A percentile compares a stretch with the other conserved stretches of the same genome.
phyloP scores from a whole-genome alignment of 495 filamentous ascomycete species.

The Podospora pseudoanserina region DNA sequence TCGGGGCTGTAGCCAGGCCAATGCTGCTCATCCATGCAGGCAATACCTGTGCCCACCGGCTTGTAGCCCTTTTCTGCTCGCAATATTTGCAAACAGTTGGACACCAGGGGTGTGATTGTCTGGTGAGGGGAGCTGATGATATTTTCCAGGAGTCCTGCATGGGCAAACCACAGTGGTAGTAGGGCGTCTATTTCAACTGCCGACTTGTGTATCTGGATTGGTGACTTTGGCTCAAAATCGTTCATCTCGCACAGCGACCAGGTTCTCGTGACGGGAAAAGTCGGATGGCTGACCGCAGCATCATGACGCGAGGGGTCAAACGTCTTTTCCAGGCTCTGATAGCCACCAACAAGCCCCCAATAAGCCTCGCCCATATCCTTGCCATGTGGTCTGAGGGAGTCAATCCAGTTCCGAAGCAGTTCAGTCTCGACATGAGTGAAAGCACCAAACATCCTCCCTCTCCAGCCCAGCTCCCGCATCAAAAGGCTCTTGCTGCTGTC shows the following conservation, averaged over 20 bases:
- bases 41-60: conserved; percentile 4
- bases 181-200: not conserved
- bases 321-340: not conserved
- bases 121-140: conserved; percentile 4
- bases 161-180: conserved; percentile 14
- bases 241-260: not conserved
- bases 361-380: conserved; percentile 7
- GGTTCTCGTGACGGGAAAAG: not conserved
- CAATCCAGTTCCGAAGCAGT: conserved; percentile 36
- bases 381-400: conserved; percentile 16
- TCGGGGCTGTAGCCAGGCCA: not conserved
- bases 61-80: conserved; percentile 13
- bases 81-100: conserved; percentile 8
- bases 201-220: not conserved
- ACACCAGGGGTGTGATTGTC: not conserved
- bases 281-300: not conserved
- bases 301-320: not conserved
- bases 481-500: conserved; percentile 36
- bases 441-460: conserved; percentile 44
- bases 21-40: conserved; percentile 16
- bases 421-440: conserved; percentile 40
- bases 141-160: conserved; percentile 10
- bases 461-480: conserved; percentile 36
- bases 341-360: conserved; percentile 8
- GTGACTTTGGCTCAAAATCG: not conserved